Evolutionary conservation across 2,329 filamentous ascomycete genomes (phyloP).

Genomic region (Pseudomassariella vexata): DNA sequence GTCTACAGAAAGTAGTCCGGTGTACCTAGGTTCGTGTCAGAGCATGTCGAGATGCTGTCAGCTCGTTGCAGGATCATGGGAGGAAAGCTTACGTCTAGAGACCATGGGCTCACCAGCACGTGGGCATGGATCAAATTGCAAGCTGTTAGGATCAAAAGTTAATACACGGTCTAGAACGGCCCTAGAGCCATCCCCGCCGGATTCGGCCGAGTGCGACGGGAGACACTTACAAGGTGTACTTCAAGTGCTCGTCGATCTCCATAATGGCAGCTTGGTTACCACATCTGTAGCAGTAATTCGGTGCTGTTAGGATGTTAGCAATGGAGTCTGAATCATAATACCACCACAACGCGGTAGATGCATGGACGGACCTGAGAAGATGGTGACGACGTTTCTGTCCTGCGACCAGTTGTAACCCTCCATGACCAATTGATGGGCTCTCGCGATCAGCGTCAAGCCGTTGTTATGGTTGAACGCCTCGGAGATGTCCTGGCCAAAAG

Average conservation of each 20-base stretch:
- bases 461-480: constrained; percentile 99
- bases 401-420: constrained; percentile 99
- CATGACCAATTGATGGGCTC: constrained; percentile 98
- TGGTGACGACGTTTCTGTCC: constrained; percentile 95
- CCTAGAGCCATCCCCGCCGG: too few species aligned
- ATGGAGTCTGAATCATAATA: neutral
- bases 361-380: constrained; percentile 74
- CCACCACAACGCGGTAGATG: neutral
- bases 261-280: constrained; percentile 99
- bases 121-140: constrained; percentile 98
- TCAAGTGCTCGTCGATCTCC: constrained; percentile 99
- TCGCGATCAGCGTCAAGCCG: constrained; percentile 86
- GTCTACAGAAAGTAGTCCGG: constrained; percentile 96
- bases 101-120: constrained; percentile 98
- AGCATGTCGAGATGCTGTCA: neutral
- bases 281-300: constrained; percentile 97
- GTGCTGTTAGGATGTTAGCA: constrained; percentile 41
- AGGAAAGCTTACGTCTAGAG: constrained; percentile 64
- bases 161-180: too few species aligned
- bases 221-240: constrained; percentile 91
- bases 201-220: too few species aligned
- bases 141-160: constrained; percentile 61
- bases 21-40: constrained; percentile 51
- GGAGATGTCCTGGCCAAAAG: constrained; percentile 93
- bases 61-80: neutral